Conservation (phyloP, 2,329 filamentous ascomycete genomes). For the Colletotrichum abscissum region DNA sequence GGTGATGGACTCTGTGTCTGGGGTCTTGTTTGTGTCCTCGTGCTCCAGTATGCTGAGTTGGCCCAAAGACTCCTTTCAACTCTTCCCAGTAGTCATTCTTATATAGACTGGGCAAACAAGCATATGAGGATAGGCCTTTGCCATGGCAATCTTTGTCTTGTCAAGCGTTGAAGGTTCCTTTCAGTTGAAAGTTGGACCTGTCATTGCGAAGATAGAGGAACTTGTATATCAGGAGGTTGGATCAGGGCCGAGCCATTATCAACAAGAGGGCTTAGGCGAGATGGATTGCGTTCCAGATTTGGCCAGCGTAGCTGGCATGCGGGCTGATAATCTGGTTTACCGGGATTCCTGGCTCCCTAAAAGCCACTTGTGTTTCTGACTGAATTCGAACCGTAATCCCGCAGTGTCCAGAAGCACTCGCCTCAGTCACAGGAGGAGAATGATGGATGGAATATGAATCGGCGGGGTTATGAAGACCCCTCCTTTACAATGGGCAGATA, state of each 20-base stretch:
- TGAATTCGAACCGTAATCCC: neutral
- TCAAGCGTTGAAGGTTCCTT: neutral
- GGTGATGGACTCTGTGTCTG: neutral
- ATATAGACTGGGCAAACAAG: neutral
- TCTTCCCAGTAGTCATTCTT: neutral
- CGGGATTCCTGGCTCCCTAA: neutral
- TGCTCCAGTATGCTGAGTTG: neutral
- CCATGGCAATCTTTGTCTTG: neutral
- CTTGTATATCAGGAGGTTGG: neutral
- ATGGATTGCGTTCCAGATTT: neutral
- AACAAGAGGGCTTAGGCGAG: neutral
- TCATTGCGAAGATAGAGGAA: neutral
- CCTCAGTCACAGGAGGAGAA: neutral
- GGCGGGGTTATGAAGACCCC: neutral
- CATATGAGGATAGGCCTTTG: neutral
- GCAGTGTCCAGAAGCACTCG: slow-evolving; percentile 1
- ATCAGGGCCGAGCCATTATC: neutral
- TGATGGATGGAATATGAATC: neutral
- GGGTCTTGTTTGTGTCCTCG: neutral
- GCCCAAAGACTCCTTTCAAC: neutral
- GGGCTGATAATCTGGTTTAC: neutral
- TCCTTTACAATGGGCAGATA: neutral
- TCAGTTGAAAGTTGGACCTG: neutral
- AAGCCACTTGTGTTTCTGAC: neutral
- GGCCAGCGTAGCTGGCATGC: neutral